phyloP scores from a whole-genome alignment of 768 basidiomycete species.

The Naganishia vaughanmartiniae region DNA sequence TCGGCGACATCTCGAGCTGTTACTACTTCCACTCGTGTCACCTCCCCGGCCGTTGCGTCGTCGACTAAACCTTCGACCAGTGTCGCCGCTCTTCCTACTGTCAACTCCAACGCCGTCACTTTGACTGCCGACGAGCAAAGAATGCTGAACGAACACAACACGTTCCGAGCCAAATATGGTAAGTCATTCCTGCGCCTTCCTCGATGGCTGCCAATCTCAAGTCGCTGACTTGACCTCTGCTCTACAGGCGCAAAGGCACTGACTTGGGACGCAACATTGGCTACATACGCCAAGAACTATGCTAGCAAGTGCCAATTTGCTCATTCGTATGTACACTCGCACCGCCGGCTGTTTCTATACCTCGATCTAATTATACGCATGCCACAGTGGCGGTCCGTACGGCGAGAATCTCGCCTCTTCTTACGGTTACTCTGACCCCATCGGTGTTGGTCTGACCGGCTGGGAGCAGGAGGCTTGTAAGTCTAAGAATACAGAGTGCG shows the following conservation, averaged over 20 bases:
- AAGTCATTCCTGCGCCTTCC: not conserved
- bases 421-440: constrained; percentile 19
- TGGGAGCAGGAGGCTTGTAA: constrained; percentile 42
- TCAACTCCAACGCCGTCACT: constrained; percentile 5
- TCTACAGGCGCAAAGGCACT: constrained; percentile 58
- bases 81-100: not conserved
- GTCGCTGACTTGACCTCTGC: not conserved
- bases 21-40: constrained; percentile 7
- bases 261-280: constrained; percentile 64
- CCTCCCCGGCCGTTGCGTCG: not conserved
- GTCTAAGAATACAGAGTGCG: constrained; percentile 2
- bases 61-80: not conserved
- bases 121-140: constrained; percentile 18
- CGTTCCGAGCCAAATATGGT: constrained; percentile 61
- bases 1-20: constrained; percentile 4
- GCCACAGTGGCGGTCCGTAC: constrained; percentile 36
- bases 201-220: not conserved
- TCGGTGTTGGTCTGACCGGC: constrained; percentile 33
- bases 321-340: constrained; percentile 53
- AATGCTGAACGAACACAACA: constrained; percentile 62
- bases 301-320: constrained; percentile 66
- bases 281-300: constrained; percentile 67
- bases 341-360: no score
- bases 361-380: not conserved
- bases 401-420: constrained; percentile 44